Evolutionary conservation across 371 early-diverging fungal genomes (phyloP).

Genomic region (Mucor velutinosus): DNA sequence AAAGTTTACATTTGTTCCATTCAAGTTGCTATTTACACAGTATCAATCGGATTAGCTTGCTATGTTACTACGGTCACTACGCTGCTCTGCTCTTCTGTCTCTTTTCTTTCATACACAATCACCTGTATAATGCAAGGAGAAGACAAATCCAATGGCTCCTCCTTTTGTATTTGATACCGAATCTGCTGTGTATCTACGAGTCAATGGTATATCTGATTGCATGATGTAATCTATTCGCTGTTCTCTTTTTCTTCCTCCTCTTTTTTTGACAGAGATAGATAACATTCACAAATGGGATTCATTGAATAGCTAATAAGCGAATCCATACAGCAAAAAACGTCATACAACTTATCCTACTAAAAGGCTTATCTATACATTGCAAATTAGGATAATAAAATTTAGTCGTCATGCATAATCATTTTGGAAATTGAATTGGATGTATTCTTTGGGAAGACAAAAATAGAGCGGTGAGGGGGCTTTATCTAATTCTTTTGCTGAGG

Average conservation of each 20-base stretch:
- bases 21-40: neutral
- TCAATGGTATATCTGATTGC: neutral
- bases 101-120: neutral
- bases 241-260: neutral
- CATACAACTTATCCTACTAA: neutral
- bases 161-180: neutral
- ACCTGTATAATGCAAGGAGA: neutral
- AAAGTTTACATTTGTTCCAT: constrained; percentile 18
- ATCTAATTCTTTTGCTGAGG: constrained; percentile 15
- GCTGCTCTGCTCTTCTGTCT: neutral
- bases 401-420: constrained; percentile 1
- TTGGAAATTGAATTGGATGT: neutral
- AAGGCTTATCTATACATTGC: neutral
- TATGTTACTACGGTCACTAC: neutral
- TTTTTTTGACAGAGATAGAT: neutral
- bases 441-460: neutral
- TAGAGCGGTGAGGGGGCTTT: neutral
- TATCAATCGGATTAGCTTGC: neutral
- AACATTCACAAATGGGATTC: neutral
- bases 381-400: neutral
- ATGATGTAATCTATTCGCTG: neutral
- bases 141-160: neutral
- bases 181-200: neutral
- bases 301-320: neutral
- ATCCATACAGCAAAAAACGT: neutral